A percentile compares a stretch with the other conserved stretches of the same genome.
Conservation (phyloP, 352 stramenopile species). For the Pythium rishiriense region DNA sequence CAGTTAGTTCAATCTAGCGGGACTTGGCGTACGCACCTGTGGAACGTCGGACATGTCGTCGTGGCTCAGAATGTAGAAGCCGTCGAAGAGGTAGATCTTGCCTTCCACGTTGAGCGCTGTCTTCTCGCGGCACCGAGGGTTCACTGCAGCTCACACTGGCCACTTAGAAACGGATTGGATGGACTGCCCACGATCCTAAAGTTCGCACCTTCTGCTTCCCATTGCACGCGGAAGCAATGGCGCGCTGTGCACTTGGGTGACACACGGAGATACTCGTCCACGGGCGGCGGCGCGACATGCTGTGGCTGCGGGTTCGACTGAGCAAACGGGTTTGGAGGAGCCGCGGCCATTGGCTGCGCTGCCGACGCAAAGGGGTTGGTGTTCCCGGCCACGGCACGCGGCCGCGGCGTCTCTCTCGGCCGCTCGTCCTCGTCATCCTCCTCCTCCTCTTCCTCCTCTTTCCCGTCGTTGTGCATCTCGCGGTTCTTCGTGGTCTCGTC, state of each 20-base stretch:
- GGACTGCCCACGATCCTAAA: too few species aligned
- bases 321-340: background rate
- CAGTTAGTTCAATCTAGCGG: too few species aligned
- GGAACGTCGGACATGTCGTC: constrained; percentile 52
- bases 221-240: constrained; percentile 76
- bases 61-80: constrained; percentile 84
- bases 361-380: constrained; percentile 11
- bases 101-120: constrained; percentile 67
- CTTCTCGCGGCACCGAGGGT: constrained; percentile 69
- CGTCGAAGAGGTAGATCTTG: constrained; percentile 79
- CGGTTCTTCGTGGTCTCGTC: background rate
- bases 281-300: constrained; percentile 6
- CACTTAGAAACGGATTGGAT: too few species aligned
- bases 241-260: constrained; percentile 61
- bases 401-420: constrained; percentile 12
- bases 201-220: constrained; percentile 80
- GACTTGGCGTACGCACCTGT: constrained; percentile 33
- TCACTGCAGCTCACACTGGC: constrained; percentile 53
- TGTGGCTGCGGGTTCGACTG: background rate
- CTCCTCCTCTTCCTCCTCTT: constrained; percentile 20
- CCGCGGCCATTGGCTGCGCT: background rate
- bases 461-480: constrained; percentile 3
- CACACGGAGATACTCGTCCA: constrained; percentile 57
- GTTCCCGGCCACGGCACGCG: background rate
- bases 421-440: constrained; percentile 31